Conservation (phyloP, 2,329 filamentous ascomycete species). For the Parafenestella ontariensis region DNA sequence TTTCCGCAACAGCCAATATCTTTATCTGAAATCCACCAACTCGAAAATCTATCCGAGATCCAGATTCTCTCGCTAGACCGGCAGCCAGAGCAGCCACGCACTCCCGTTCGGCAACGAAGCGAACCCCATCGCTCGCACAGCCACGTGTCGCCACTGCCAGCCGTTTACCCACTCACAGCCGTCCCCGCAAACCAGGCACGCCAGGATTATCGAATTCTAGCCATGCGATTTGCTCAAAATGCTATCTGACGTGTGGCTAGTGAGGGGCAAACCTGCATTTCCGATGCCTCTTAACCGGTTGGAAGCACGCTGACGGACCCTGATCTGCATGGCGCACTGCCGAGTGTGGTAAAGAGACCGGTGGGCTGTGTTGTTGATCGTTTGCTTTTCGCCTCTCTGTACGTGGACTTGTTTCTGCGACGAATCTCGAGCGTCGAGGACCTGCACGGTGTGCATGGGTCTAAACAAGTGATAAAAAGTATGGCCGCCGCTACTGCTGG, state of each 20-base stretch:
- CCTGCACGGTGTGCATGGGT: conserved; percentile 19
- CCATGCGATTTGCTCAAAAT: conserved; percentile 26
- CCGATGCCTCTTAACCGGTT: conserved; percentile 11
- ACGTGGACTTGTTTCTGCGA: conserved; percentile 14
- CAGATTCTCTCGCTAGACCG: conserved; percentile 16
- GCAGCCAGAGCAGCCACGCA: conserved; percentile 9
- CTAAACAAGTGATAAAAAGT: conserved; percentile 20
- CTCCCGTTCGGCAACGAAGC: conserved; percentile 19
- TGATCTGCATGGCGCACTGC: conserved; percentile 31
- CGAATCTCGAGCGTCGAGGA: conserved; percentile 14
- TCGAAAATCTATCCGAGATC: conserved; percentile 8
- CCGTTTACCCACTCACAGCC: conserved; percentile 9
- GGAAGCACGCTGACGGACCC: conserved; percentile 18
- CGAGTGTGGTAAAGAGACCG: conserved; percentile 16
- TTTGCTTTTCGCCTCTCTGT: conserved; percentile 27
- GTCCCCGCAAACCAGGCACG: background rate
- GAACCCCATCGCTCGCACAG: conserved; percentile 9
- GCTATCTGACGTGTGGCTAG: conserved; percentile 36
- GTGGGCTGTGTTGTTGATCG: conserved; percentile 33
- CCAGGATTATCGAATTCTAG: conserved; percentile 5
- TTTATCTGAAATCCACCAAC: background rate
- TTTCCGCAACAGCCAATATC: conserved; percentile 3
- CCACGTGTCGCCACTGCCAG: conserved; percentile 12
- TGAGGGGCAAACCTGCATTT: conserved; percentile 30
- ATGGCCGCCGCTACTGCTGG: conserved; percentile 15